Evolutionary conservation across 164 flowering plant species (phyloP), one percentile per base, ranked within the genome.

Genomic region (Chloranthus sessilifolius): DNA sequence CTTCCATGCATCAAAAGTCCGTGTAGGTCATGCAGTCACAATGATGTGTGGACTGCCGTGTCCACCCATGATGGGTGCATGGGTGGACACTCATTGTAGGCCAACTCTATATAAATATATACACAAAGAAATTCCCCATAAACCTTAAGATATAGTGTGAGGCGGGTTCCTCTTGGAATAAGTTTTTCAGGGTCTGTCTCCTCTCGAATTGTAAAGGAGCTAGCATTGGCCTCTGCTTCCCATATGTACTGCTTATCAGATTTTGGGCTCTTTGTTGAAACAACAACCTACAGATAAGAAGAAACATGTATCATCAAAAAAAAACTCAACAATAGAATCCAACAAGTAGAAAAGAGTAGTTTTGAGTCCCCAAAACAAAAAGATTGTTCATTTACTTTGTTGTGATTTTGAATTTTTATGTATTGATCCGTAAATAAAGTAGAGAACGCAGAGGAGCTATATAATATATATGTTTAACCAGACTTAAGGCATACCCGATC

Each of bases 161-260:
- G 75, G 30, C 85, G 73, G 40, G 99, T 92, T 53, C 99, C 99
- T 68, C 99, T 78, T 1, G 89, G 95, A 59, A 94, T 55, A 14
- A 78, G 79, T 56, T 84, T 84, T 48, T 78, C 81, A 1, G 96
- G 83, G 43, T 94, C 92, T 20, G 92, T 86, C 73, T 94, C 97
- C 68, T 94, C 99, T 39, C 88, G 70, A 47, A 94, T 70, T 24
- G 78, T 77, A 42, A 78, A 94, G 2, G 97, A 79, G 74, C 97
- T 80, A 43, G 89, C 77, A 75, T 86, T 76, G 26, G 92, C 97
- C 63, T 84, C 88, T 50, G 82, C 95, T 75, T 88, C 97, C 99
- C 99, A 94, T 2, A 89, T 83, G 76, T 81, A 94, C 61, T 86
- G 99, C 63, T 81, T 86, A 60, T 94, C 97, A 58, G 97, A 94